Conservation (phyloP, 805 yeast species). For the Hanseniaspora thailandica region DNA sequence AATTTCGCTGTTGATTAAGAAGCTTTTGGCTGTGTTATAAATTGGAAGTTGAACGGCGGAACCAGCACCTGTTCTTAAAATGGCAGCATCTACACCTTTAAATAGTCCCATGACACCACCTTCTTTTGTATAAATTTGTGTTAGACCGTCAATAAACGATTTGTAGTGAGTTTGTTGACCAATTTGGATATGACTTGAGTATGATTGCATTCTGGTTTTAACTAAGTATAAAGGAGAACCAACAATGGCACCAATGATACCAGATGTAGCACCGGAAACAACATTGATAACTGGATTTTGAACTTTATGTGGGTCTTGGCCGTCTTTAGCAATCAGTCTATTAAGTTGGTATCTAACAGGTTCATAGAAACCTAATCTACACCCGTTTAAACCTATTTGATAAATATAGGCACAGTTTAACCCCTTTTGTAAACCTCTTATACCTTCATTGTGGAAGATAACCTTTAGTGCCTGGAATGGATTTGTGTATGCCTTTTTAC, state of each 20-base stretch:
- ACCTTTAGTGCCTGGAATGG: slow-evolving; percentile 72
- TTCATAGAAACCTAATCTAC: slow-evolving; percentile 88
- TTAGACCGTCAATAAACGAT: slow-evolving; percentile 56
- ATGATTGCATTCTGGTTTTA: slow-evolving; percentile 95
- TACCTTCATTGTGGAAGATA: slow-evolving; percentile 70
- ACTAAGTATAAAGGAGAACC: slow-evolving; percentile 89
- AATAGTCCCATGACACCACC: slow-evolving; percentile 74
- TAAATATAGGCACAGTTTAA: slow-evolving; percentile 78
- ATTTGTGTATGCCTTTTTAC: slow-evolving; percentile 56
- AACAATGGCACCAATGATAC: slow-evolving; percentile 74
- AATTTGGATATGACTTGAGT: slow-evolving; percentile 50
- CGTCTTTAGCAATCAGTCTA: slow-evolving; percentile 38
- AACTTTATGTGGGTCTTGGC: slow-evolving; percentile 36
- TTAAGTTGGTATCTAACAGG: slow-evolving; percentile 62
- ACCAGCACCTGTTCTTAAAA: slow-evolving; percentile 88
- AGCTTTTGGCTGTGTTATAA: slow-evolving; percentile 63
- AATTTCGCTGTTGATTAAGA: slow-evolving; percentile 41
- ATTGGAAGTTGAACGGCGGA: slow-evolving; percentile 91
- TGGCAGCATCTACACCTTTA: slow-evolving; percentile 90
- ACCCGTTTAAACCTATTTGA: slow-evolving; percentile 85
- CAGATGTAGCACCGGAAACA: slow-evolving; percentile 68
- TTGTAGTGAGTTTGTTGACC: slow-evolving; percentile 90
- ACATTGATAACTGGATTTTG: slow-evolving; percentile 54
- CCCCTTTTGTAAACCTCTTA: slow-evolving; percentile 82
- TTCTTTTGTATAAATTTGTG: slow-evolving; percentile 48